Conservation (phyloP, 2,329 filamentous ascomycete species). For the Passalora sequoiae region DNA sequence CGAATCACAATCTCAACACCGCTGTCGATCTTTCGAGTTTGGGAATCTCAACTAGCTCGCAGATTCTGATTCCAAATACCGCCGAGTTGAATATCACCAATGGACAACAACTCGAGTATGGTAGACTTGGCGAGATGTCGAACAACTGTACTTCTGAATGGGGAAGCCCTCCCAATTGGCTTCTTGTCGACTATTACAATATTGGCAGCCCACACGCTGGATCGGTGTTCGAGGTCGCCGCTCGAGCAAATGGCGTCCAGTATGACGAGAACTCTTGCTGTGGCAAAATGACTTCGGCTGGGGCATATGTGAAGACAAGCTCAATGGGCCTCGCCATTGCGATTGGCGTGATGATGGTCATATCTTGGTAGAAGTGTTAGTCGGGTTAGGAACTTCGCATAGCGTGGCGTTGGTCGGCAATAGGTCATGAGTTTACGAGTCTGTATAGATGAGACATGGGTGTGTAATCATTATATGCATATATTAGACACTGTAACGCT, state of each 20-base stretch:
- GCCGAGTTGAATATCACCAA: slow-evolving; percentile 69
- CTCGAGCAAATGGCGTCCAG: slow-evolving; percentile 65
- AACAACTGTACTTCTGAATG: slow-evolving; percentile 60
- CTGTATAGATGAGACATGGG: neutral
- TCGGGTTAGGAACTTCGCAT: neutral
- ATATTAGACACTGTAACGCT: no score
- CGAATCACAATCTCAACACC: slow-evolving; percentile 88
- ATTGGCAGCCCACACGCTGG: slow-evolving; percentile 57
- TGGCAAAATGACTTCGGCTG: slow-evolving; percentile 34
- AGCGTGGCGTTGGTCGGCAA: neutral
- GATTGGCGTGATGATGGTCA: slow-evolving; percentile 7
- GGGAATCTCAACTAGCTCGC: slow-evolving; percentile 40
- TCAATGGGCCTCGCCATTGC: slow-evolving; percentile 12
- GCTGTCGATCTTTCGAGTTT: slow-evolving; percentile 55
- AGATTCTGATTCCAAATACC: slow-evolving; percentile 67
- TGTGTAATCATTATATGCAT: no score
- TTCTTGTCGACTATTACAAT: slow-evolving; percentile 85
- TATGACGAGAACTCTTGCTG: slow-evolving; percentile 57
- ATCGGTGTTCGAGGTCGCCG: slow-evolving; percentile 71
- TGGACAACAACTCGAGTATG: slow-evolving; percentile 53
- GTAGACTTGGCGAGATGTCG: slow-evolving; percentile 61
- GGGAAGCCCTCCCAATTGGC: slow-evolving; percentile 66
- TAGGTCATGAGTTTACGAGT: neutral
- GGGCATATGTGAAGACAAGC: slow-evolving; percentile 6
- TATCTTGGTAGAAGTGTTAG: slow-evolving; percentile 3